Evolutionary conservation across 192 early-diverging fungal genomes (phyloP), one percentile per base, ranked within the genome.

Genomic region (Paraglomus occultum): DNA sequence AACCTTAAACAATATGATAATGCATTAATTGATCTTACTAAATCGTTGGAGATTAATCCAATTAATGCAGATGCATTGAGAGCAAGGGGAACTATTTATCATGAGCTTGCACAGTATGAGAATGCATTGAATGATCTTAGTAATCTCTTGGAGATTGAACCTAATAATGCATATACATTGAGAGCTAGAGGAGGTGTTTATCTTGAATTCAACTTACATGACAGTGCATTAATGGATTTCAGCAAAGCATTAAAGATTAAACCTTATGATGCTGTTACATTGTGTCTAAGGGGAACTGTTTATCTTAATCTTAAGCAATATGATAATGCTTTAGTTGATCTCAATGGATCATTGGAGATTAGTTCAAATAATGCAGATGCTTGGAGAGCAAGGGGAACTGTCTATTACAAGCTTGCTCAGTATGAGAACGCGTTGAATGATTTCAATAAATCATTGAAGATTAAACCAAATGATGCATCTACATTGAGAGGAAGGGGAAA

Each of bases 271-370:
- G 12, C 45, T 18, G 46, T 64, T 48, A 47, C 62, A 11, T 48
- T 64, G 23, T n/a, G 45, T 10, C 22, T 9, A 48, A 17, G 22
- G 2, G 62, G 42, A 64, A 17, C 17, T 11, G 38, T 57, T 20
- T 23, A 57, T 57, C 10, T 57, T 17, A 57, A 57, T 23, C 54
- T 57, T 11, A 10, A 31, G 11, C 17, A 20, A 10, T 57, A 17
- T 20, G 51, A 67, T n/a, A 51, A 67, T 39, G 49, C 65, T 12
- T 42, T 67, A 6, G 1, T 10, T 11, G 46, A 67, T 53, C 44
- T 67, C 51, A 67, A 67, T 54, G 53, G 10, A 53, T 51, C 65
- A 18, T 49, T 67, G 43, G 50, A 67, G 12, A 18, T 67, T 11
- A 57, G 6, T 23, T 7, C 54, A 57, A 57, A 57, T 57, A 31